These are phyloP conservation scores for Yarrowia bubula DNA, from an alignment of 805 yeast genomes.

Conservation along the genomic window DNA sequence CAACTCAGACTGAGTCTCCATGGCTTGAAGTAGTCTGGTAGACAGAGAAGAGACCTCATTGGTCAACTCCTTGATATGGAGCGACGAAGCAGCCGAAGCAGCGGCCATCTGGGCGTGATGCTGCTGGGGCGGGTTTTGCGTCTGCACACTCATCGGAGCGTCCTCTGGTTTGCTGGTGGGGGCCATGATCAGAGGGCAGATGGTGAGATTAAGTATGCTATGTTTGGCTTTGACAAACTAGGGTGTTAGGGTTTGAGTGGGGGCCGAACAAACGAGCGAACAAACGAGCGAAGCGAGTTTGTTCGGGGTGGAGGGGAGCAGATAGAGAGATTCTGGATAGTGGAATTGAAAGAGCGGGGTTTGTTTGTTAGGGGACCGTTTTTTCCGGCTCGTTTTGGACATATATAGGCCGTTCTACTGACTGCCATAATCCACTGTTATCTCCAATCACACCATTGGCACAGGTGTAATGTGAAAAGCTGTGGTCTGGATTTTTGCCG, in stretches of 20 bases:
- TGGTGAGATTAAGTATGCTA: conserved; percentile 16
- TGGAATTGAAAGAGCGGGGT: too few species aligned
- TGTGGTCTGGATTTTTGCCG: not conserved
- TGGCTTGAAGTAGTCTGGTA: conserved; percentile 37
- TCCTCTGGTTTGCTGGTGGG: conserved; percentile 5
- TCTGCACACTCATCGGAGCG: conserved; percentile 3
- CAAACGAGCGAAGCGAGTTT: too few species aligned
- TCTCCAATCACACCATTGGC: conserved; percentile 1
- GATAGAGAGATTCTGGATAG: too few species aligned
- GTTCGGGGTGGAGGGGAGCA: too few species aligned
- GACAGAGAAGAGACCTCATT: conserved; percentile 34
- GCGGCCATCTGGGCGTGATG: conserved; percentile 12
- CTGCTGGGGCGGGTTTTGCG: not conserved
- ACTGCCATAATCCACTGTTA: too few species aligned
- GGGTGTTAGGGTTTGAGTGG: not conserved
- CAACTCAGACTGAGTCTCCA: conserved; percentile 35
- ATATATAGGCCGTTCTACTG: too few species aligned
- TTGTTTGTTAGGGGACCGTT: too few species aligned
- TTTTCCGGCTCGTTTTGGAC: too few species aligned
- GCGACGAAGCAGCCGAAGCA: conserved; percentile 3
- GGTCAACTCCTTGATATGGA: conserved; percentile 26
- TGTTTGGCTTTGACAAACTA: conserved; percentile 20
- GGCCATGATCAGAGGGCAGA: conserved; percentile 13
- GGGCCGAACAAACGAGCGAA: not conserved
- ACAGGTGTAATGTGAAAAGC: too few species aligned